A percentile compares a stretch with the other conserved stretches of the same genome.
Evolutionary conservation across 108 stramenopile genomes (phyloP).

Genomic region (Cyclotella choctawhatcheeana): DNA sequence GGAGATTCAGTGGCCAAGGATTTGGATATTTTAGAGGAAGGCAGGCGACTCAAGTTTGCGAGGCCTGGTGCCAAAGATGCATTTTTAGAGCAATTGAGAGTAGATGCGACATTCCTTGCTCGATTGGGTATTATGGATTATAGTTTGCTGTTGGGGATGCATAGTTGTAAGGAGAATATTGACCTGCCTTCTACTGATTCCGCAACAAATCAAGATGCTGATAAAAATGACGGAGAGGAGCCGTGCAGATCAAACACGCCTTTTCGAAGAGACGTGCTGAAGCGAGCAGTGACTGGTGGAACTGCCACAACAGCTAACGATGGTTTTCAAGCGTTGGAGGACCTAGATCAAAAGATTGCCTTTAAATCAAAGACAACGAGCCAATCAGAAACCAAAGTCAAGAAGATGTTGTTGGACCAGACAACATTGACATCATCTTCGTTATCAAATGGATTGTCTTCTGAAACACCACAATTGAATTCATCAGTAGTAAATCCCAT

Average conservation of each 20-base stretch:
- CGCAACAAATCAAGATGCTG: neutral
- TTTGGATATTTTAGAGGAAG: conserved; percentile 59
- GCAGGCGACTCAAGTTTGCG: conserved; percentile 51
- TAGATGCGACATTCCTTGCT: conserved; percentile 73
- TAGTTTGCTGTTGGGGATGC: conserved; percentile 77
- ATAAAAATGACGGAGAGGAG: conserved; percentile 13
- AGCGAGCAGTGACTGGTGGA: conserved; percentile 18
- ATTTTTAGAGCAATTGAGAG: conserved; percentile 55
- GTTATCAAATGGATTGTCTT: neutral
- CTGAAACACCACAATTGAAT: neutral
- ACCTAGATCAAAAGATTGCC: conserved; percentile 11
- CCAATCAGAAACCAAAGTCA: neutral
- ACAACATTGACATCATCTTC: neutral
- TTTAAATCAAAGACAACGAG: neutral
- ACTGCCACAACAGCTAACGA: conserved; percentile 9
- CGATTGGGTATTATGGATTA: conserved; percentile 85
- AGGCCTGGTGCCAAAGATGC: conserved; percentile 40
- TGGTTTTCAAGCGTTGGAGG: conserved; percentile 35
- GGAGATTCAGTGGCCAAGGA: conserved; percentile 61
- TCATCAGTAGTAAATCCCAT: conserved; percentile 9
- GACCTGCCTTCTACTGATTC: neutral
- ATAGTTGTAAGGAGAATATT: conserved; percentile 37
- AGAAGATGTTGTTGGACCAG: no score
- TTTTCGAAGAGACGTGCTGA: conserved; percentile 36
- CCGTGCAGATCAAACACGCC: conserved; percentile 47